phyloP scores from a whole-genome alignment of 2,329 filamentous ascomycete genomes.

The Exophiala bonariae region DNA sequence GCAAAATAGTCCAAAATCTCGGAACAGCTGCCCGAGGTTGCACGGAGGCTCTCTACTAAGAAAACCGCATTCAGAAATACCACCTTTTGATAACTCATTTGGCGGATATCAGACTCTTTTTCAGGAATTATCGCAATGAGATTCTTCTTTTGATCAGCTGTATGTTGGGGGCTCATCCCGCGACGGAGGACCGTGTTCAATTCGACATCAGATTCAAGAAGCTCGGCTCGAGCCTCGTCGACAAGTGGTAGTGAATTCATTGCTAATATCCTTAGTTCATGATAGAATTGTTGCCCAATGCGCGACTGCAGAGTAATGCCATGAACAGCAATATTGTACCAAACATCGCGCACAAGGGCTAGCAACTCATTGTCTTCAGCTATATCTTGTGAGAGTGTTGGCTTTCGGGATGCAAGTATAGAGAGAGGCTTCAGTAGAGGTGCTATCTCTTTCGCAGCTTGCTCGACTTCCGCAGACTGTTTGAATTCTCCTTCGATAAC shows the following conservation, averaged over 20 bases:
- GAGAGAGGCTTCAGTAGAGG: conserved; percentile 87
- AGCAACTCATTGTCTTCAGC: conserved; percentile 66
- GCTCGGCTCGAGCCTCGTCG: conserved; percentile 82
- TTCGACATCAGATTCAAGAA: conserved; percentile 94
- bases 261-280: conserved; percentile 81
- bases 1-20: conserved; percentile 89
- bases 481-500: conserved; percentile 71
- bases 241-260: conserved; percentile 85
- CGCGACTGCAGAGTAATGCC: conserved; percentile 78
- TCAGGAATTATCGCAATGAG: conserved; percentile 72
- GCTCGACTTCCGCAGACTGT: conserved; percentile 74
- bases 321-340: conserved; percentile 97
- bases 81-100: conserved; percentile 82
- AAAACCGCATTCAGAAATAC: conserved; percentile 92
- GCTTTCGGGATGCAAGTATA: conserved; percentile 69
- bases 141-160: conserved; percentile 76
- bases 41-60: conserved; percentile 83
- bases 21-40: conserved; percentile 84
- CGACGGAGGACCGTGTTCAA: conserved; percentile 89
- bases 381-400: conserved; percentile 28
- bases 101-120: conserved; percentile 75
- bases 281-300: conserved; percentile 68
- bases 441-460: conserved; percentile 82
- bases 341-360: conserved; percentile 80
- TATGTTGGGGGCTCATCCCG: conserved; percentile 77